Evolutionary conservation across 768 basidiomycete species (phyloP).

Genomic region (Lentinula lateritia): DNA sequence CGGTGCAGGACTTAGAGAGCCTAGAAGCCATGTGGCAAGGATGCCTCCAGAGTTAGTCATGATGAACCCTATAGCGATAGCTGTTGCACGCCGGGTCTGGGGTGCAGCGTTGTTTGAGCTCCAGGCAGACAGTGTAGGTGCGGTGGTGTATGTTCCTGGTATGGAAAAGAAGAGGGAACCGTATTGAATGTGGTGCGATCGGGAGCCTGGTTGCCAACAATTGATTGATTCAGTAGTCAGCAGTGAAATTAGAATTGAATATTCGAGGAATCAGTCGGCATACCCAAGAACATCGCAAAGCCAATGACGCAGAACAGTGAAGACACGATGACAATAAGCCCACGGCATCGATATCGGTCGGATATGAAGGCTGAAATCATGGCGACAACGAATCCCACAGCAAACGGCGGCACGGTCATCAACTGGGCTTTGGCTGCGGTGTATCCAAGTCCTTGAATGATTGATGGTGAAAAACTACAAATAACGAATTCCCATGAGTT

Average conservation of each 20-base stretch:
- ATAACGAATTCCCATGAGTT: no score
- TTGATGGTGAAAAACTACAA: constrained; percentile 63
- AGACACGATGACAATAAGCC: constrained; percentile 22
- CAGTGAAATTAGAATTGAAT: no score
- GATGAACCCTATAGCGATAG: constrained; percentile 52
- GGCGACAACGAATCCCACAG: constrained; percentile 35
- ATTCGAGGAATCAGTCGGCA: not conserved
- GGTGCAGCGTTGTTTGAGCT: constrained; percentile 57
- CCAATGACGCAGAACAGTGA: constrained; percentile 28
- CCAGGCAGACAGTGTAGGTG: constrained; percentile 54
- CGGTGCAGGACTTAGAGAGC: constrained; percentile 22
- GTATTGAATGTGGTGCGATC: constrained; percentile 37
- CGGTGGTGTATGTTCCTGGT: constrained; percentile 44
- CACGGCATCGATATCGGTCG: constrained; percentile 21
- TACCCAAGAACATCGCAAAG: constrained; percentile 34
- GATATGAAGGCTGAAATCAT: constrained; percentile 18
- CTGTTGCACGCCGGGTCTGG: constrained; percentile 49
- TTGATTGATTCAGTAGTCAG: no score
- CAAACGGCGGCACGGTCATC: constrained; percentile 58
- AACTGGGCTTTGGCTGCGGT: constrained; percentile 49
- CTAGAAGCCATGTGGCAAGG: constrained; percentile 56
- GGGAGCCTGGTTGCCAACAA: constrained; percentile 23
- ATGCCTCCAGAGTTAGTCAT: constrained; percentile 58
- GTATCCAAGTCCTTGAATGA: constrained; percentile 59
- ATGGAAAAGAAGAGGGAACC: constrained; percentile 52